Percentiles rank a stretch among this genome's conserved stretches.
Conservation (phyloP, 805 yeast species). For the Clavispora santaluciae region DNA sequence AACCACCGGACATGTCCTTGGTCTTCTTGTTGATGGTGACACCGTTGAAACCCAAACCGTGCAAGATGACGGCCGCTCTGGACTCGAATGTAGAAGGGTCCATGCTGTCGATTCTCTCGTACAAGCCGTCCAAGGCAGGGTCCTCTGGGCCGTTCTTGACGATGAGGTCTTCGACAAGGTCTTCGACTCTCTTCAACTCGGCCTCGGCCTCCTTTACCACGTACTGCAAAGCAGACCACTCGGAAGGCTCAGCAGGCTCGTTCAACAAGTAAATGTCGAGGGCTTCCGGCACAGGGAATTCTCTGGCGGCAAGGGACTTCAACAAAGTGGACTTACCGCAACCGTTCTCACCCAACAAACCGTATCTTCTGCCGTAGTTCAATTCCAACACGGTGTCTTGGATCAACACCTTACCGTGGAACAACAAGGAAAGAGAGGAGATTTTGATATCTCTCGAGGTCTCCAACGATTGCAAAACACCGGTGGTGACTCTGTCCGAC, state of each 20-base stretch:
- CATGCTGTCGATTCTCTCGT: conserved; percentile 93
- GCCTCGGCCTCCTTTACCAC: conserved; percentile 95
- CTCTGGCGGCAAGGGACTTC: conserved; percentile 92
- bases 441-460: conserved; percentile 94
- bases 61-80: conserved; percentile 91
- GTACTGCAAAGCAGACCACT: conserved; percentile 87
- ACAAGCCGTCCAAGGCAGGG: conserved; percentile 75
- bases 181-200: conserved; percentile 88
- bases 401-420: conserved; percentile 95
- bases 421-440: conserved; percentile 82
- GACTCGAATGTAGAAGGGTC: conserved; percentile 95
- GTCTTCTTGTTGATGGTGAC: conserved; percentile 87
- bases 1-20: conserved; percentile 99
- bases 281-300: conserved; percentile 88
- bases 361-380: conserved; percentile 96
- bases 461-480: conserved; percentile 83
- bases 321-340: conserved; percentile 97
- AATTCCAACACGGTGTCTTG: conserved; percentile 90
- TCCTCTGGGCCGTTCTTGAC: conserved; percentile 94
- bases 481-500: conserved; percentile 96
- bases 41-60: conserved; percentile 94
- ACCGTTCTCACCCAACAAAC: conserved; percentile 96
- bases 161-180: conserved; percentile 81
- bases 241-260: conserved; percentile 97
- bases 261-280: conserved; percentile 90